Percentiles rank a stretch among this genome's conserved stretches.
phyloP scores from a whole-genome alignment of 345 rosid genomes.

The Brassica juncea region DNA sequence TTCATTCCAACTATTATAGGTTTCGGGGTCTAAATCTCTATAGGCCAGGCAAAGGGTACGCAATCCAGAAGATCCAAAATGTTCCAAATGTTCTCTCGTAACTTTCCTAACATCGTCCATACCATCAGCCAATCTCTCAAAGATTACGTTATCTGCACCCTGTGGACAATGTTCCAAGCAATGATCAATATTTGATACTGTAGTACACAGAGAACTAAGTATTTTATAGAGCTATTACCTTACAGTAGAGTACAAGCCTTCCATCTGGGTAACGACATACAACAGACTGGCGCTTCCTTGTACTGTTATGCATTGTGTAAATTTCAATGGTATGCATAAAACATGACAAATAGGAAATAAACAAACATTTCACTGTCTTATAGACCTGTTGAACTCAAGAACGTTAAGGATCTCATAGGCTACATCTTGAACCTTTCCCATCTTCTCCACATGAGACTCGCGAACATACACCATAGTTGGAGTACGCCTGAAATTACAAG shows the following conservation, averaged over 20 bases:
- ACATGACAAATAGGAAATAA: conserved; percentile 20
- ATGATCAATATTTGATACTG: conserved; percentile 39
- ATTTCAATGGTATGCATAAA: conserved; percentile 9
- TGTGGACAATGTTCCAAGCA: conserved; percentile 45
- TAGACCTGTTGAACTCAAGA: conserved; percentile 97
- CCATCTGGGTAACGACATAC: conserved; percentile 97
- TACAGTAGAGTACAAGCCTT: conserved; percentile 92
- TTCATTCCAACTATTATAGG: conserved; percentile 94
- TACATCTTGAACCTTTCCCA: conserved; percentile 85
- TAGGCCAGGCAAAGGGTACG: conserved; percentile 99
- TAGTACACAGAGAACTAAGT: conserved; percentile 5
- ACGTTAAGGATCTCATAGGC: conserved; percentile 94
- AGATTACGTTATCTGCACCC: conserved; percentile 99
- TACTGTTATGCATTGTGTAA: conserved; percentile 56
- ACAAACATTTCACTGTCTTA: conserved; percentile 22
- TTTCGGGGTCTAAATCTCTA: conserved; percentile 67
- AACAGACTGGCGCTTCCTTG: conserved; percentile 99
- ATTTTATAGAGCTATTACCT: conserved; percentile 55
- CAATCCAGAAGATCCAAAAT: conserved; percentile 93
- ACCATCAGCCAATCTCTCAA: conserved; percentile 80
- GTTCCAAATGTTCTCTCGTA: conserved; percentile 85
- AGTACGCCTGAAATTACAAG: conserved; percentile 68
- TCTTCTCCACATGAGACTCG: conserved; percentile 96
- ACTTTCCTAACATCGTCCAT: conserved; percentile 69
- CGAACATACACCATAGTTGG: conserved; percentile 92